Conservation (phyloP, 2,329 filamentous ascomycete genomes). For the Nothopassalora personata region DNA sequence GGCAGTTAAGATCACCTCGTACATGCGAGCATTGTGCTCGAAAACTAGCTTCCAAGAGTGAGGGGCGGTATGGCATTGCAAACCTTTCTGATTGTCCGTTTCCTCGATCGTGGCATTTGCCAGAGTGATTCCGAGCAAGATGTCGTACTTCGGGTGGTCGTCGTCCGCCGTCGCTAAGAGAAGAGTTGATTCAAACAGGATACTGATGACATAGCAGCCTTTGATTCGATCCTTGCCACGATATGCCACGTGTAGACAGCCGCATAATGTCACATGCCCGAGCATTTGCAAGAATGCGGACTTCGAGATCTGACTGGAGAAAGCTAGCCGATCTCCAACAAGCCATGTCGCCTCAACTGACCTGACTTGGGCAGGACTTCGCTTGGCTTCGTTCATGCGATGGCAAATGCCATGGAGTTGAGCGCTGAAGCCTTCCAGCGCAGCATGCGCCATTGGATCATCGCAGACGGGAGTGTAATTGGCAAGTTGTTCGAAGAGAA, state of each 20-base stretch:
- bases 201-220: constrained; percentile 77
- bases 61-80: constrained; percentile 80
- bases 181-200: constrained; percentile 76
- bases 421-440: constrained; percentile 68
- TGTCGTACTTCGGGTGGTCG: constrained; percentile 62
- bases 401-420: constrained; percentile 68
- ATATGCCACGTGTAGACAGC: constrained; percentile 77
- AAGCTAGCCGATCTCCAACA: constrained; percentile 73
- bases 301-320: constrained; percentile 61
- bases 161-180: constrained; percentile 66
- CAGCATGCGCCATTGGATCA: constrained; percentile 75
- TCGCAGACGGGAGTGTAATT: constrained; percentile 79
- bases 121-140: constrained; percentile 69
- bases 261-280: constrained; percentile 75
- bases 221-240: constrained; percentile 62
- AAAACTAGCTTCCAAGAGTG: constrained; percentile 93
- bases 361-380: constrained; percentile 64
- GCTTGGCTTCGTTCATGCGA: constrained; percentile 79
- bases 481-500: constrained; percentile 78
- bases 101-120: constrained; percentile 63
- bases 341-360: constrained; percentile 77
- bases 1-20: constrained; percentile 81
- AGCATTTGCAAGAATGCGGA: constrained; percentile 63
- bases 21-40: constrained; percentile 67
- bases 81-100: constrained; percentile 67